Base-by-base conservation (phyloP, 371 early-diverging fungal species). In the Circinella minor region DNA sequence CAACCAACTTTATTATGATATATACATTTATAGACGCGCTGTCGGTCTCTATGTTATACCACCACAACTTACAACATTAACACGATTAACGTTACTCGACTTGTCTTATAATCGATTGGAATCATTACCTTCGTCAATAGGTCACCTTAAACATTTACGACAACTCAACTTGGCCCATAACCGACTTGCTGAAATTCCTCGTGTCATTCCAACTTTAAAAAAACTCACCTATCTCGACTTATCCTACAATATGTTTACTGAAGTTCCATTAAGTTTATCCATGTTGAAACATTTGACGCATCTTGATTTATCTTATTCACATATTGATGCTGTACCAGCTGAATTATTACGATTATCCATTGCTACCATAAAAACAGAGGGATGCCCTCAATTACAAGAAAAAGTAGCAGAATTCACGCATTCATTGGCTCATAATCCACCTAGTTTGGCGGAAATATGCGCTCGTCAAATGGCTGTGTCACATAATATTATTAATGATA, bases 211-310 rank as follows among this genome's bases (percentile, higher is more conserved):
- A 76, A 38, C 39, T 14, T 61, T 84, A 0, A 67, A 59, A 4
- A 74, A 74, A 20, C 69, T 84, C n/a, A 71, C 55, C 4, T 69
- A 75, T 18, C 65, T 82, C 13, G 74, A 82, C 48, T n/a, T 92
- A n/a, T 80, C 83, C 17, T 80, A 87, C 65, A 94, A 93, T 67
- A 74, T 59, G 59, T 37, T 72, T 54, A 48, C 20, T 57, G 57
- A 83, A 76, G 18, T 77, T 74, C 18, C 71, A 90, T 3, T 73
- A 74, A 18, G 65, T 69, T 17, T 69, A 18, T 17, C 65, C 17
- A 67, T 64, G 11, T 62, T 77, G 10, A 68, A 68, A 0, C 71
- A 70, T 1, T 60, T 82, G 4, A 43, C 65, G 3, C 59, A 67
- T 34, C 71, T 81, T 7, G 77, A 79, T 61, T 39, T 80, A 17